Base-by-base conservation (phyloP, 2,329 filamentous ascomycete genomes). In the Tolypocladium ovalisporum region DNA sequence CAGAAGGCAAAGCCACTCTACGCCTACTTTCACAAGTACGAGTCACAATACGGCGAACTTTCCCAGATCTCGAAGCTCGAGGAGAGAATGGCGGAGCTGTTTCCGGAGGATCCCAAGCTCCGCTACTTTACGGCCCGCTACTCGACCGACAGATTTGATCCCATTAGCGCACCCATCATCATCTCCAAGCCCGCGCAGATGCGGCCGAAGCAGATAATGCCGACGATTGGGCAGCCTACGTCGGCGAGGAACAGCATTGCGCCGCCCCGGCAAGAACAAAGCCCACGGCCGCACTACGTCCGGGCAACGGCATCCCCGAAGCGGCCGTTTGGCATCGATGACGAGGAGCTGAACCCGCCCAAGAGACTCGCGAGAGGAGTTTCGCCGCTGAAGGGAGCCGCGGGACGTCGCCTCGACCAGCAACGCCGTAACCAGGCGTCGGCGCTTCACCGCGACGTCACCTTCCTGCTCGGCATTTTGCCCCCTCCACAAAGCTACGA, bases 41-140 rank as follows among this genome's bases (percentile, higher is more conserved):
- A 99, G 74, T 92, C 91, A 13, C 86, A 91, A 62, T 99, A 92
- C 66, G 94, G 95, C 57, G 94, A 99, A 69, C 80, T 97, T 6
- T 84, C 88, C 7, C 92, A 97, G 65, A 90, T 99, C 56, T 84
- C 86, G 62, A 94, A 95, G 69, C 79, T 99, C 19, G 95, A 99
- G 72, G 87, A 87, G 65, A 86, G 94, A 52, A 97, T 99, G 91
- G 82, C 83, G 27, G 91, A 96, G 67, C 79, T 97, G n/a, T 99
- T 90, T 71, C 92, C 92, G 0, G 86, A 92, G 58, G 93, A 97
- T 65, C 87, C 90, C 3, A 86, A 83, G 57, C 79, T 96, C 42
- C 75, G 79, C 17, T 84, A 85, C 59, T 97, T 97, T 70, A 80
- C 84, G 13, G 83, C 87, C 59, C 87, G 93, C 37, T 96, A 89